phyloP scores from a whole-genome alignment of 148 eudicot genomes.

The Suaeda aralocaspica region DNA sequence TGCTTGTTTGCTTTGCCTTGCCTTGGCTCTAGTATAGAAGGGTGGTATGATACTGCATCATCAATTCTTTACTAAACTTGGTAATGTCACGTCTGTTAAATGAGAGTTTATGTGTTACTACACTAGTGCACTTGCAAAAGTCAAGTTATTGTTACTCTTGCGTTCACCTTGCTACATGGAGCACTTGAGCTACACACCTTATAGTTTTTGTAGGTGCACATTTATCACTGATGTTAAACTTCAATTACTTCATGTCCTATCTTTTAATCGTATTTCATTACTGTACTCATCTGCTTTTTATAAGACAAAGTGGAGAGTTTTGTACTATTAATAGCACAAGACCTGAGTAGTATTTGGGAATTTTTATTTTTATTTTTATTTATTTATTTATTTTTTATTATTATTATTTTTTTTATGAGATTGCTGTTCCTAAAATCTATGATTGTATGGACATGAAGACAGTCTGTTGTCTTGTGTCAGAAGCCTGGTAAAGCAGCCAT shows the following conservation, averaged over 20 bases:
- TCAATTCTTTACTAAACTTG: background rate
- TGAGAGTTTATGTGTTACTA: background rate
- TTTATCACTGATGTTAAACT: too few species aligned
- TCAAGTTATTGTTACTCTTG: background rate
- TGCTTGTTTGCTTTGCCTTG: too few species aligned
- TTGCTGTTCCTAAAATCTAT: background rate
- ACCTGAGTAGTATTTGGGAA: too few species aligned
- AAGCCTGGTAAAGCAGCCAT: background rate
- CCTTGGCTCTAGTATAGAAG: too few species aligned
- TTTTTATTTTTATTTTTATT: too few species aligned
- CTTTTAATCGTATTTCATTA: too few species aligned
- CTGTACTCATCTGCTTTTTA: too few species aligned
- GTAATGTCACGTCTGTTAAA: background rate
- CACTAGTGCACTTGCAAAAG: background rate
- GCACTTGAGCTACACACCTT: background rate
- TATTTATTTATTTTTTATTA: background rate
- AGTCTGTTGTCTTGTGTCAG: background rate
- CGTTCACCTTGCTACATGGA: background rate
- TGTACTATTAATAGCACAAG: too few species aligned
- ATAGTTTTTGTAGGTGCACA: too few species aligned
- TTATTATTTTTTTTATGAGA: background rate
- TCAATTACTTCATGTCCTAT: too few species aligned
- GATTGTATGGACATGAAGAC: background rate
- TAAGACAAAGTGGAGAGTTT: too few species aligned
- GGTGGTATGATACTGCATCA: too few species aligned